phyloP scores from a whole-genome alignment of 306 rosid genomes.

The Parietaria judaica region DNA sequence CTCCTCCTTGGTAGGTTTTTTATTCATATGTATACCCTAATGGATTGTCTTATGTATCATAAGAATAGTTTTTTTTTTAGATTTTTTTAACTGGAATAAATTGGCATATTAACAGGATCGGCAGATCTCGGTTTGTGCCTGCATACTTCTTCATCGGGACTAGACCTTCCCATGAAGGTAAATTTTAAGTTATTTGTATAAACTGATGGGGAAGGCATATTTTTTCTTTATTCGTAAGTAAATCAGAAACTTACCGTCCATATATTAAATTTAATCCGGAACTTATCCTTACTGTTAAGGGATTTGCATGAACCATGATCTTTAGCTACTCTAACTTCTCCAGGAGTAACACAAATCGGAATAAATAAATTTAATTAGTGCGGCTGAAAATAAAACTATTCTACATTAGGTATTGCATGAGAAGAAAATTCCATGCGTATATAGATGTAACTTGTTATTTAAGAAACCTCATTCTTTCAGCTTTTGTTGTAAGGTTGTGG shows the following conservation, averaged over 20 bases:
- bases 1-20: slow-evolving; percentile 59
- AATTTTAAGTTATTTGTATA: not conserved
- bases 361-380: too few relatives aligned
- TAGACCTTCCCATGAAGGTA: slow-evolving; percentile 99
- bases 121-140: slow-evolving; percentile 91
- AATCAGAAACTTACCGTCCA: too few relatives aligned
- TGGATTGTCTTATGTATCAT: slow-evolving; percentile 8
- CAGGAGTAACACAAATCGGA: too few relatives aligned
- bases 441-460: not conserved
- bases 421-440: not conserved
- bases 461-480: not conserved
- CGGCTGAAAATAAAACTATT: too few relatives aligned
- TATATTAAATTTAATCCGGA: too few relatives aligned
- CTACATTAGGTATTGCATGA: not conserved
- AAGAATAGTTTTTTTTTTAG: slow-evolving; percentile 8
- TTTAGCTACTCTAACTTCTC: too few relatives aligned
- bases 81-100: not conserved
- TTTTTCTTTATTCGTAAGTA: too few relatives aligned
- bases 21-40: not conserved
- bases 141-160: slow-evolving; percentile 93
- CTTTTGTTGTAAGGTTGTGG: slow-evolving; percentile 57
- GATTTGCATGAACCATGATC: too few relatives aligned
- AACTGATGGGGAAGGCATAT: too few relatives aligned
- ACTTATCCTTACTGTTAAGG: too few relatives aligned
- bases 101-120: slow-evolving; percentile 55